Conservation (phyloP, 495 filamentous ascomycete species). For the Penicillium macrosclerotiorum region DNA sequence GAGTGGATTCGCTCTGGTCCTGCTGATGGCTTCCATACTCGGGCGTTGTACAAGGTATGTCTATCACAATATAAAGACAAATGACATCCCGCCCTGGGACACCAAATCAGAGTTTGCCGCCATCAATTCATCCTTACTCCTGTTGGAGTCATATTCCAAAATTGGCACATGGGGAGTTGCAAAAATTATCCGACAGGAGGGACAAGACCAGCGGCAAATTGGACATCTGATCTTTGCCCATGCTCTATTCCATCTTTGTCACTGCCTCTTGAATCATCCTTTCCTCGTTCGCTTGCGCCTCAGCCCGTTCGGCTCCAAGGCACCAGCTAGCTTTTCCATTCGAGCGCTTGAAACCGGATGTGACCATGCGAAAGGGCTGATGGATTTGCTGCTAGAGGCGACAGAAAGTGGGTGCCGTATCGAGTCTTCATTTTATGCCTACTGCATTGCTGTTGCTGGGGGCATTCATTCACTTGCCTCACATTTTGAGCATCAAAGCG, state of each 20-base stretch:
- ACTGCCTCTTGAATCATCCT: slow-evolving; percentile 32
- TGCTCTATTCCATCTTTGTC: slow-evolving; percentile 29
- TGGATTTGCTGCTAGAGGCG: slow-evolving; percentile 18
- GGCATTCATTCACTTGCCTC: slow-evolving; percentile 16
- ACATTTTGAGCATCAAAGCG: slow-evolving; percentile 9
- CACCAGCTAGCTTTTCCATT: slow-evolving; percentile 20
- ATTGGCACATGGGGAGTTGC: slow-evolving; percentile 5
- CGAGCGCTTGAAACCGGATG: slow-evolving; percentile 18
- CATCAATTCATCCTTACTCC: slow-evolving; percentile 25
- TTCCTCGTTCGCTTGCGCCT: slow-evolving; percentile 23
- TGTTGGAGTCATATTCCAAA: slow-evolving; percentile 28
- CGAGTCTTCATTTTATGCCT: slow-evolving; percentile 23
- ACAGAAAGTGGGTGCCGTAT: slow-evolving; percentile 13
- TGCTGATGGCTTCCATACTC: slow-evolving; percentile 29
- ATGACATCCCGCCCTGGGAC: slow-evolving; percentile 32
- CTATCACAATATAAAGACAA: slow-evolving; percentile 12
- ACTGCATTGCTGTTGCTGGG: slow-evolving; percentile 20
- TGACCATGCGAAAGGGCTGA: slow-evolving; percentile 20
- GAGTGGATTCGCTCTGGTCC: slow-evolving; percentile 23
- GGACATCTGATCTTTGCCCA: slow-evolving; percentile 27
- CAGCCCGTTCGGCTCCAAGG: slow-evolving; percentile 17
- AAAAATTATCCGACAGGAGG: slow-evolving; percentile 2
- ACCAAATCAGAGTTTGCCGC: slow-evolving; percentile 26
- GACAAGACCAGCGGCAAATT: slow-evolving; percentile 14
- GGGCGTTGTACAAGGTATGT: slow-evolving; percentile 28